Conservation (phyloP, 257 asterid species). For the Salvia hispanica region DNA sequence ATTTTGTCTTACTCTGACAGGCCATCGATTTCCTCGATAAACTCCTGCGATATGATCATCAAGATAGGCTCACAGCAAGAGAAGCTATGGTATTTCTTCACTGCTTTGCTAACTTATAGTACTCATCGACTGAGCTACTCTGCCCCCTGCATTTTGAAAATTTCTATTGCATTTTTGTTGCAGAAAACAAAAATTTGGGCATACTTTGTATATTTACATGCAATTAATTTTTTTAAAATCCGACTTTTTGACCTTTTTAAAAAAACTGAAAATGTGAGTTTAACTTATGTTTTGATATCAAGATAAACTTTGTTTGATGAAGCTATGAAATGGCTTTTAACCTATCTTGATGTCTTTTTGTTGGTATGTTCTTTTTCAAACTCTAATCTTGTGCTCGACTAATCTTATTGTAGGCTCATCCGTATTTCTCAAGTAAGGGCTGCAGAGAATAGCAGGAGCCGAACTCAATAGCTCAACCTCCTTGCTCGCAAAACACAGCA, state of each 20-base stretch:
- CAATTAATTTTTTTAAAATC: too few species aligned
- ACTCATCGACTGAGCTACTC: too few species aligned
- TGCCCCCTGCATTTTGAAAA: too few species aligned
- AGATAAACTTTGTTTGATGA: too few species aligned
- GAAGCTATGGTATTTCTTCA: constrained; percentile 75
- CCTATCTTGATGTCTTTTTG: neutral
- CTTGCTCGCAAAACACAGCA: neutral
- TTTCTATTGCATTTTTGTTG: too few species aligned
- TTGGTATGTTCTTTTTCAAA: neutral
- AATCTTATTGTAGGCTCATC: constrained; percentile 39
- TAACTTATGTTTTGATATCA: too few species aligned
- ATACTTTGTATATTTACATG: too few species aligned
- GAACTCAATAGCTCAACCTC: constrained; percentile 40
- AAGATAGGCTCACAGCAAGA: constrained; percentile 85
- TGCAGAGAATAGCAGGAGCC: constrained; percentile 51
- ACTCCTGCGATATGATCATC: constrained; percentile 91
- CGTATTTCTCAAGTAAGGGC: constrained; percentile 57
- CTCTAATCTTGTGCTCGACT: constrained; percentile 5
- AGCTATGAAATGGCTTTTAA: neutral
- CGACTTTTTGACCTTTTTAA: too few species aligned
- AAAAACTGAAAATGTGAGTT: too few species aligned
- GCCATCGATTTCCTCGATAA: constrained; percentile 80
- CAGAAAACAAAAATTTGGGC: too few species aligned
- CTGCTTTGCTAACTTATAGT: constrained; percentile 1
- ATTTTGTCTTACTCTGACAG: constrained; percentile 31